Percentiles rank a stretch among this genome's conserved stretches.
Conservation (phyloP, 2,329 filamentous ascomycete species). For the Huntiella moniliformis region DNA sequence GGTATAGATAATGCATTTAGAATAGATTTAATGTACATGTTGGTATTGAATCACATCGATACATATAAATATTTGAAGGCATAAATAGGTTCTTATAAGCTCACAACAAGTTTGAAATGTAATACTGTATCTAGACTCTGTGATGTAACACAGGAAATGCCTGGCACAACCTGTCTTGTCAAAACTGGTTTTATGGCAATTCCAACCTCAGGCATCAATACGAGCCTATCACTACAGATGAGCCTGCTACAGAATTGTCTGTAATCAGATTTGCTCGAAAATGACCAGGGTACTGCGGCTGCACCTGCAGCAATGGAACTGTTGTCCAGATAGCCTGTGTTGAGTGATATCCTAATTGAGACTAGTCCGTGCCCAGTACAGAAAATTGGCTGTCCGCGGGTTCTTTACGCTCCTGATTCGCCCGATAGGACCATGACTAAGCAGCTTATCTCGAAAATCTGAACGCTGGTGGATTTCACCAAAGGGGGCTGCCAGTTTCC, state of each 20-base stretch:
- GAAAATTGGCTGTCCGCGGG: conserved; percentile 9
- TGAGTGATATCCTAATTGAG: conserved; percentile 1
- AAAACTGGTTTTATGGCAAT: too few species aligned
- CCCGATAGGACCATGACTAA: conserved; percentile 10
- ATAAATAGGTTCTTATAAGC: too few species aligned
- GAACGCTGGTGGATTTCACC: not conserved
- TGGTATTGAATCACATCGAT: not conserved
- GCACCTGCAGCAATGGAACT: not conserved
- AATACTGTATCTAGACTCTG: too few species aligned
- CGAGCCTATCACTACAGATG: too few species aligned
- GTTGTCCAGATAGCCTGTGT: too few species aligned
- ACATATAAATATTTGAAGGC: too few species aligned
- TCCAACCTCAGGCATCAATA: too few species aligned
- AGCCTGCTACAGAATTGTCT: not conserved
- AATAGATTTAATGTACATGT: not conserved
- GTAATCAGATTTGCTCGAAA: not conserved
- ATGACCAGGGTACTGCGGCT: not conserved
- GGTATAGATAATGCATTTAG: not conserved
- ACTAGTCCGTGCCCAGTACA: conserved; percentile 10
- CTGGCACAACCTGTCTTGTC: too few species aligned
- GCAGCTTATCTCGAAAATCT: not conserved
- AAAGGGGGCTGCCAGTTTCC: conserved; percentile 9
- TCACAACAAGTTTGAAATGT: too few species aligned
- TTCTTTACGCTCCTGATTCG: conserved; percentile 12
- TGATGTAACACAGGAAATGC: too few species aligned